Conservation (phyloP, 2,329 filamentous ascomycete species). For the Phoma sp. region DNA sequence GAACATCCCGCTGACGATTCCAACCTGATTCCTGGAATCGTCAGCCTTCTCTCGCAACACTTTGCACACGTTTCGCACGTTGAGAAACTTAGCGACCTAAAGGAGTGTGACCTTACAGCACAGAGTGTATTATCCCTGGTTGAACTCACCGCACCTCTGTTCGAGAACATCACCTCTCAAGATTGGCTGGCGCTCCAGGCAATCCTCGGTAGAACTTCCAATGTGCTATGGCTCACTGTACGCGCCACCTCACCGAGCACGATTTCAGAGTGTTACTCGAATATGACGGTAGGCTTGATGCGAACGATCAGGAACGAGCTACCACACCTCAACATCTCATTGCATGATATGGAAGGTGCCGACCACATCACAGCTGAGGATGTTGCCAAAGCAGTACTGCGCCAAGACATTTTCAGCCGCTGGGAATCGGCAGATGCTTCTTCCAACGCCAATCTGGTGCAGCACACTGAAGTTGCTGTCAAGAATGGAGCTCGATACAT, state of each 20-base stretch:
- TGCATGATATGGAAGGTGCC: conserved; percentile 13
- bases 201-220: conserved; percentile 19
- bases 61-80: neutral
- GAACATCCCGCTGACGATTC: neutral
- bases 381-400: conserved; percentile 4
- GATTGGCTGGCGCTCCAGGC: neutral
- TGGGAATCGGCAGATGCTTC: neutral
- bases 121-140: neutral
- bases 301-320: conserved; percentile 14
- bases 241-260: neutral
- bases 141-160: neutral
- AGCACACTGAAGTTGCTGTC: neutral
- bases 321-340: conserved; percentile 12
- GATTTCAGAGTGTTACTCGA: conserved; percentile 1
- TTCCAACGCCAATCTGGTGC: too few relatives aligned
- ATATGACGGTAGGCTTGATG: conserved; percentile 17
- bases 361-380: neutral
- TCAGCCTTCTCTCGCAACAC: neutral
- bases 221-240: conserved; percentile 10
- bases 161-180: neutral
- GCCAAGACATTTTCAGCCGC: conserved; percentile 3
- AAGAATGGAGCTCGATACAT: neutral
- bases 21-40: neutral
- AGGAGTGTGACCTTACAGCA: neutral
- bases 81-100: neutral